Percentiles rank a stretch among this genome's conserved stretches.
Conservation (phyloP, 2,329 filamentous ascomycete species). For the Cladosporium velox region DNA sequence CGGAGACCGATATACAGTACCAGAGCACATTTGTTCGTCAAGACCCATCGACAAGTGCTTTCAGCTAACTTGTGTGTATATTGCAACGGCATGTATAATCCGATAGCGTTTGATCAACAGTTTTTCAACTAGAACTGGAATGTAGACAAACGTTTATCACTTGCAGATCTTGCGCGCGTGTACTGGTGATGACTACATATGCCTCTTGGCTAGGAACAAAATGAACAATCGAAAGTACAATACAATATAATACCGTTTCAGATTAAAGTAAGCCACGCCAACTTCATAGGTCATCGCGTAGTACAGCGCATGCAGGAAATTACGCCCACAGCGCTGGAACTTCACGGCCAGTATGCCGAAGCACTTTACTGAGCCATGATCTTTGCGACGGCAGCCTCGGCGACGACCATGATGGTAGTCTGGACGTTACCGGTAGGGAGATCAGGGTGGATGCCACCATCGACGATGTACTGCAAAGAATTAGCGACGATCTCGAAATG, state of each 20-base stretch:
- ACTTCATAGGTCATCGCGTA: neutral
- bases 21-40: too few relatives aligned
- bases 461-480: conserved; percentile 65
- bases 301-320: neutral
- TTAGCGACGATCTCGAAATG: conserved; percentile 66
- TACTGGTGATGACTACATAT: neutral
- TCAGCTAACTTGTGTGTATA: too few relatives aligned
- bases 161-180: neutral
- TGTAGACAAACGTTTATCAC: neutral
- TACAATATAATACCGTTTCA: neutral
- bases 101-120: too few relatives aligned
- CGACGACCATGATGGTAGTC: conserved; percentile 20
- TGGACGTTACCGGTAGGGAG: conserved; percentile 14
- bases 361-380: conserved; percentile 9
- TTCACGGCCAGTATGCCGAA: neutral
- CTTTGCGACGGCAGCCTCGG: conserved; percentile 13
- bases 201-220: neutral
- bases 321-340: neutral
- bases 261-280: neutral
- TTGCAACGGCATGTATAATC: too few relatives aligned
- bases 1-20: too few relatives aligned
- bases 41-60: too few relatives aligned
- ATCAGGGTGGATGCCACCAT: conserved; percentile 62
- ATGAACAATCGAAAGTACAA: neutral
- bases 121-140: neutral